Evolutionary conservation across 2,329 filamentous ascomycete species (phyloP).

Genomic region (Alternaria sp.): DNA sequence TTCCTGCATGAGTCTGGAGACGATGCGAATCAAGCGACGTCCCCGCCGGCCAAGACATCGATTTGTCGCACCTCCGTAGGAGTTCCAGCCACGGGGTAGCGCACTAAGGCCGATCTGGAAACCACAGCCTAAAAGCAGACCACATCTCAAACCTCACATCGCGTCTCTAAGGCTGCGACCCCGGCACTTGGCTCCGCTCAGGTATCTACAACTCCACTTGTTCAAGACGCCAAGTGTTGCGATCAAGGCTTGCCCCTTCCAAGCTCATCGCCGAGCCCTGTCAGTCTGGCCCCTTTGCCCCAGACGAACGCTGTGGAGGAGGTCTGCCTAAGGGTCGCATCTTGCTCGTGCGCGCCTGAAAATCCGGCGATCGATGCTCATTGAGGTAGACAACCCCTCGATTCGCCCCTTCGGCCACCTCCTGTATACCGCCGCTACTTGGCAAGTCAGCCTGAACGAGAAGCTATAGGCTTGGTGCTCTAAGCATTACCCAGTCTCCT

Average conservation of each 20-base stretch:
- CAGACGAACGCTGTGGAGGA: conserved; percentile 35
- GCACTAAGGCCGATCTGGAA: conserved; percentile 18
- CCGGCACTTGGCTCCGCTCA: conserved; percentile 15
- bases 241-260: conserved; percentile 35
- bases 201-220: conserved; percentile 32
- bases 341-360: conserved; percentile 20
- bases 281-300: conserved; percentile 17
- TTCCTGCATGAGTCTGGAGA: conserved; percentile 11
- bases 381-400: conserved; percentile 14
- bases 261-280: conserved; percentile 36
- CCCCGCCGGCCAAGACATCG: conserved; percentile 24
- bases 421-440: conserved; percentile 9
- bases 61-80: conserved; percentile 41
- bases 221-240: conserved; percentile 37
- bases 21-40: conserved; percentile 4
- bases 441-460: conserved; percentile 12
- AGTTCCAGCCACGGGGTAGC: conserved; percentile 21
- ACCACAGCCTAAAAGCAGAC: conserved; percentile 24
- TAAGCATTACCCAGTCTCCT: conserved; percentile 14
- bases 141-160: conserved; percentile 26
- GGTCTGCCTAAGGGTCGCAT: conserved; percentile 22
- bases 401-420: conserved; percentile 5
- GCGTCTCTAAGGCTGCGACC: conserved; percentile 12
- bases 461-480: conserved; percentile 20
- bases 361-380: conserved; percentile 17